Percentiles rank a stretch among this genome's conserved stretches.
Evolutionary conservation across 2,329 filamentous ascomycete species (phyloP).

Genomic region (Fusarium azukiicola): DNA sequence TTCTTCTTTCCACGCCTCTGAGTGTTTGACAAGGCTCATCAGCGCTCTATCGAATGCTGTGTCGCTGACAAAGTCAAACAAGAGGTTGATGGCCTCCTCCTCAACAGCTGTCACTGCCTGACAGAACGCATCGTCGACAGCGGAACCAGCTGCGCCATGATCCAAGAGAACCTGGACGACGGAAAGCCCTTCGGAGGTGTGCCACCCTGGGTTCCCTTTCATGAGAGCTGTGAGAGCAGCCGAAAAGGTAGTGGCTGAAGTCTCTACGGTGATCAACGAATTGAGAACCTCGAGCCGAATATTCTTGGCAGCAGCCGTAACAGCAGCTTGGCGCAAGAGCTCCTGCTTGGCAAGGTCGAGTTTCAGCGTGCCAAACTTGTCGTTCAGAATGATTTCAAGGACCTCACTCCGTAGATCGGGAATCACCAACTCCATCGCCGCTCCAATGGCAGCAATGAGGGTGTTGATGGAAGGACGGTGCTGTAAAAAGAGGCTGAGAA

Average conservation of each 20-base stretch:
- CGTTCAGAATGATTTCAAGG: conserved; percentile 11
- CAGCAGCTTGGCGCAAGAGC: conserved; percentile 10
- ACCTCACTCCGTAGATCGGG: not conserved
- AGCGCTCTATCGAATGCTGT: conserved; percentile 21
- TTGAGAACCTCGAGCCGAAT: conserved; percentile 18
- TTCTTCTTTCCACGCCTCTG: not conserved
- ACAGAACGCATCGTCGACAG: conserved; percentile 30
- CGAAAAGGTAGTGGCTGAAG: not conserved
- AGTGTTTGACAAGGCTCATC: not conserved
- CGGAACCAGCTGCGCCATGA: conserved; percentile 20
- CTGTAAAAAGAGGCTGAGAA: not conserved
- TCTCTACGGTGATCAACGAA: not conserved
- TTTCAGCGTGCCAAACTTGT: not conserved
- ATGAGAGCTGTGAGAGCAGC: not conserved
- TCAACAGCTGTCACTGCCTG: conserved; percentile 15
- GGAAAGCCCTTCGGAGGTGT: conserved; percentile 20
- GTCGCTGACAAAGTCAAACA: not conserved
- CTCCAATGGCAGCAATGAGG: not conserved
- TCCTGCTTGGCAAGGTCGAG: not conserved
- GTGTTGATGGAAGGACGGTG: not conserved
- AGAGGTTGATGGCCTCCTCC: conserved; percentile 21
- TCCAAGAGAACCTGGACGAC: conserved; percentile 22
- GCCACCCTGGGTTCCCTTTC: conserved; percentile 16
- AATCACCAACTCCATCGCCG: conserved; percentile 11
- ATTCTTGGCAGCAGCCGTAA: conserved; percentile 16